phyloP scores from a whole-genome alignment of 495 filamentous ascomycete genomes.

The Penicillium cosmopolitanum region DNA sequence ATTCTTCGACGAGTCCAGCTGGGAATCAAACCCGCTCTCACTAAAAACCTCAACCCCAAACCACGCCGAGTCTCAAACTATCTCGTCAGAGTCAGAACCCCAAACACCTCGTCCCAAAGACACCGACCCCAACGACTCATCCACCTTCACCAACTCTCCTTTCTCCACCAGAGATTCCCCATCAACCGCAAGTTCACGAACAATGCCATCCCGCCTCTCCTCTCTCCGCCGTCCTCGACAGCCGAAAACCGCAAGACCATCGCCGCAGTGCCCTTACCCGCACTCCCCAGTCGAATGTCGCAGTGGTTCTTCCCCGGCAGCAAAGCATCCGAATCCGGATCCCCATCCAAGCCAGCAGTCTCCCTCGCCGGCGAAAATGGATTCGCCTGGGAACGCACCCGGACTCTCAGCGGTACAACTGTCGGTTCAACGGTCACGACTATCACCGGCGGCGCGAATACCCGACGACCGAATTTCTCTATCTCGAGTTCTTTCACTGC shows the following conservation, averaged over 20 bases:
- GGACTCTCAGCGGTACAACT: slow-evolving; percentile 47
- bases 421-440: slow-evolving; percentile 36
- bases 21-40: slow-evolving; percentile 17
- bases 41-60: slow-evolving; percentile 9
- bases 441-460: slow-evolving; percentile 18
- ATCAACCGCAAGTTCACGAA: slow-evolving; percentile 24
- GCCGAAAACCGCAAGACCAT: slow-evolving; percentile 27
- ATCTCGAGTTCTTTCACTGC: slow-evolving; percentile 35
- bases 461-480: slow-evolving; percentile 30
- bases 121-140: neutral
- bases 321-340: neutral
- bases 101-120: slow-evolving; percentile 12
- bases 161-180: slow-evolving; percentile 6
- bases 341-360: slow-evolving; percentile 22
- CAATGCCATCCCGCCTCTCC: slow-evolving; percentile 25
- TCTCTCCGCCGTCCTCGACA: slow-evolving; percentile 23
- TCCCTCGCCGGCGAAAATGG: slow-evolving; percentile 24
- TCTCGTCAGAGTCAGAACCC: slow-evolving; percentile 5
- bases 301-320: slow-evolving; percentile 39
- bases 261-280: slow-evolving; percentile 27
- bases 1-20: slow-evolving; percentile 18
- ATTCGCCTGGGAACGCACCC: slow-evolving; percentile 39
- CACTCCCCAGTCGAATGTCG: slow-evolving; percentile 36
- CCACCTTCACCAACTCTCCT: neutral
- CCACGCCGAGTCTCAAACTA: neutral